phyloP scores from a whole-genome alignment of 1,284 basidiomycete genomes.

The Naganishia liquefaciens region DNA sequence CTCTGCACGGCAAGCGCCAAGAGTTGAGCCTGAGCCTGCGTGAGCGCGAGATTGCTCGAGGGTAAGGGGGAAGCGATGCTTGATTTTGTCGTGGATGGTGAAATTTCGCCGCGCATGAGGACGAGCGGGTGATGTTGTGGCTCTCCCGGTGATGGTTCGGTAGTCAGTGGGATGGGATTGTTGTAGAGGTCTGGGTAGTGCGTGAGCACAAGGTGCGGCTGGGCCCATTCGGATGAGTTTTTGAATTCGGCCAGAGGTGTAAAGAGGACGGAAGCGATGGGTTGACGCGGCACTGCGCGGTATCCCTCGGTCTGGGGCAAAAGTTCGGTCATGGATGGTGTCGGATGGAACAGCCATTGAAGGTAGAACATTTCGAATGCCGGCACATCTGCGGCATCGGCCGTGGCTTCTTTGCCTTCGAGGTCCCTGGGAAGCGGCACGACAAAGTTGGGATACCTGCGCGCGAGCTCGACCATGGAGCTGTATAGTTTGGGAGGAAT shows the following conservation, averaged over 20 bases:
- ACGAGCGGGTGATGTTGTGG: constrained; percentile 67
- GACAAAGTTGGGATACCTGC: constrained; percentile 72
- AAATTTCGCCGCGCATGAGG: constrained; percentile 89
- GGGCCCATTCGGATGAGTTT: constrained; percentile 78
- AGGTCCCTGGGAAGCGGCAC: constrained; percentile 68
- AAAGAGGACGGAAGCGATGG: constrained; percentile 70
- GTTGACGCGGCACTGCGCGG: constrained; percentile 47
- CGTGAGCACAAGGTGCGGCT: constrained; percentile 85
- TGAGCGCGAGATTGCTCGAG: constrained; percentile 52
- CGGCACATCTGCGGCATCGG: constrained; percentile 43
- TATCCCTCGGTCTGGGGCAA: constrained; percentile 48
- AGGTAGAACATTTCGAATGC: constrained; percentile 81
- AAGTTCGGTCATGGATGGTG: constrained; percentile 55
- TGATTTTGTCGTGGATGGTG: constrained; percentile 56
- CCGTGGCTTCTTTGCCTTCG: constrained; percentile 42
- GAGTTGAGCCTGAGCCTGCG: constrained; percentile 76
- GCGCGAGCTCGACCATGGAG: constrained; percentile 66
- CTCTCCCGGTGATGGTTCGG: neutral
- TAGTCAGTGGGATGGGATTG: constrained; percentile 47
- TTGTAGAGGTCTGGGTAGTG: constrained; percentile 85
- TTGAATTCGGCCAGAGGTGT: constrained; percentile 96
- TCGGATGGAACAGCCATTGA: constrained; percentile 77
- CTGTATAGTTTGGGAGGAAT: constrained; percentile 72
- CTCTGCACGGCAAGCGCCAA: constrained; percentile 75
- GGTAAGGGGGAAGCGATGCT: constrained; percentile 49